Evolutionary conservation across 2,329 filamentous ascomycete species (phyloP).

Genomic region (Coniochaeta sp.): DNA sequence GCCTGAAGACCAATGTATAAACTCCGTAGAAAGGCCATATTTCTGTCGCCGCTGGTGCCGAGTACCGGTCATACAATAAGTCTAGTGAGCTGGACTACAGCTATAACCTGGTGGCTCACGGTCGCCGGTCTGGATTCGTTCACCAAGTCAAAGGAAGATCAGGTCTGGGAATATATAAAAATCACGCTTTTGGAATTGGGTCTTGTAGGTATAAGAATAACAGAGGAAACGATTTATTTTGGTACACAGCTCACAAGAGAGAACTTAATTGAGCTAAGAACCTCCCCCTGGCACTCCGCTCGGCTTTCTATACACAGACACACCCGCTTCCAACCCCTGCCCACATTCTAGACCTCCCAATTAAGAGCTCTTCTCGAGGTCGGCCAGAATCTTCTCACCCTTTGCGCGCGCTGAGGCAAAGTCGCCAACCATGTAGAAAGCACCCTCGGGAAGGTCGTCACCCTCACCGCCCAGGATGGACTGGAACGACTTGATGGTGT

Average conservation of each 20-base stretch:
- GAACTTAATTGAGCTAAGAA: constrained; percentile 49
- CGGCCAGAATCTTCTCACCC: constrained; percentile 99
- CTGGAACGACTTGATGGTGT: constrained; percentile 97
- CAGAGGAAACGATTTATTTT: constrained; percentile 21
- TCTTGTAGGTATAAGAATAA: neutral
- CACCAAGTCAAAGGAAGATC: too few relatives aligned
- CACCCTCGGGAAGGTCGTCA: constrained; percentile 91
- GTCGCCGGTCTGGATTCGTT: too few relatives aligned
- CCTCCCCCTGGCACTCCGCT: constrained; percentile 40
- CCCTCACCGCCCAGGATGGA: constrained; percentile 90
- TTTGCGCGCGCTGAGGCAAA: constrained; percentile 87
- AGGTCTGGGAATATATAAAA: too few relatives aligned
- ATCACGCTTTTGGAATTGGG: neutral
- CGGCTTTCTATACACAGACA: constrained; percentile 53
- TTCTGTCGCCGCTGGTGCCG: neutral
- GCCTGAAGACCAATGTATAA: too few relatives aligned
- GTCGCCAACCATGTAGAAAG: constrained; percentile 98
- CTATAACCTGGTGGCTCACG: too few relatives aligned
- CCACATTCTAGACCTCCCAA: constrained; percentile 20
- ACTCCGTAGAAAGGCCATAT: neutral
- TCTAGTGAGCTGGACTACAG: too few relatives aligned
- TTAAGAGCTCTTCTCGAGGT: constrained; percentile 60
- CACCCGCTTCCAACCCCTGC: constrained; percentile 22
- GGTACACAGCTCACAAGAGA: constrained; percentile 57
- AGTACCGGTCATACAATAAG: neutral